Evolutionary conservation across 345 rosid genomes (phyloP).

Genomic region (Camelina laxa): DNA sequence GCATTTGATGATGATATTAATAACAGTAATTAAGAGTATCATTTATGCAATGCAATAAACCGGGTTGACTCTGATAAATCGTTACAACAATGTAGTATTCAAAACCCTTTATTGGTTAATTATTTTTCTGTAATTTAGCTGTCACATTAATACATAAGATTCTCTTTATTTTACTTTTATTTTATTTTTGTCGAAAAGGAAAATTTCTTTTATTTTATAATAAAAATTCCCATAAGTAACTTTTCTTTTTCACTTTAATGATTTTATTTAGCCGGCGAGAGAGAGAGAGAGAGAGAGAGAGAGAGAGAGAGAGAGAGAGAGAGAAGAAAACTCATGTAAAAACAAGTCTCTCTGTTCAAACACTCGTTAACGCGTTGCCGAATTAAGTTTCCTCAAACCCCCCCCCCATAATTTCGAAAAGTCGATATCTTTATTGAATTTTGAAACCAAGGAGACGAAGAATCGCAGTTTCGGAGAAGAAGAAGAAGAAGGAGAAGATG

Average conservation of each 20-base stretch:
- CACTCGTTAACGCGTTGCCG: constrained; percentile 34
- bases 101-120: background rate
- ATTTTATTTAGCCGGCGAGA: constrained; percentile 28
- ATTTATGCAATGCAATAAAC: background rate
- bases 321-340: constrained; percentile 34
- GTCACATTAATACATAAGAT: constrained; percentile 37
- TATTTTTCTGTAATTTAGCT: constrained; percentile 18
- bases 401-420: background rate
- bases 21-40: background rate
- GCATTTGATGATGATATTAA: background rate
- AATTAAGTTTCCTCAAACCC: background rate
- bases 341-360: constrained; percentile 24
- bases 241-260: background rate
- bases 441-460: constrained; percentile 1
- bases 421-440: background rate
- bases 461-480: background rate
- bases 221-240: constrained; percentile 2
- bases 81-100: constrained; percentile 32
- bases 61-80: constrained; percentile 8
- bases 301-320: constrained; percentile 23
- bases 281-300: constrained; percentile 25
- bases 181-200: constrained; percentile 22
- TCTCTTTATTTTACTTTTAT: constrained; percentile 17
- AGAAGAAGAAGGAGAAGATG: background rate
- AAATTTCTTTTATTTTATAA: no score